Conservation (phyloP, 2,329 filamentous ascomycete species). For the Fusarium albidum region DNA sequence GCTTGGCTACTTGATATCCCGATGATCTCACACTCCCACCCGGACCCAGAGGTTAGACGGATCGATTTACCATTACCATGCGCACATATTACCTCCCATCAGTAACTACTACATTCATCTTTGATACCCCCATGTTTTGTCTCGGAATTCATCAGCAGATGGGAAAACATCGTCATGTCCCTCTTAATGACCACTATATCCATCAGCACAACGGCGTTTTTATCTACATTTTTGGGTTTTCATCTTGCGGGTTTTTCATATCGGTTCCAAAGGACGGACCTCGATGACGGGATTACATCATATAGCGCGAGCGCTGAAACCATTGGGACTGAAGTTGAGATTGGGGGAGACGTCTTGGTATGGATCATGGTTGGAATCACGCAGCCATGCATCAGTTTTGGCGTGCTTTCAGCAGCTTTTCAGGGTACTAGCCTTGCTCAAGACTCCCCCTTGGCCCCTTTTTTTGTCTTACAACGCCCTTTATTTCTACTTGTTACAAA, state of each 20-base stretch:
- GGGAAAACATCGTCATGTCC: constrained; percentile 40
- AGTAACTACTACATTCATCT: constrained; percentile 46
- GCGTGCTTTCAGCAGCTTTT: constrained; percentile 10
- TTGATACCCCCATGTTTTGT: constrained; percentile 48
- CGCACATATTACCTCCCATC: constrained; percentile 41
- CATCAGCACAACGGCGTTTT: constrained; percentile 42
- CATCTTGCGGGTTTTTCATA: constrained; percentile 32
- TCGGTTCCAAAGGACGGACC: constrained; percentile 19
- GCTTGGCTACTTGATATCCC: background rate
- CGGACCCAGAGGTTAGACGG: background rate
- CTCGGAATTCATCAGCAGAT: constrained; percentile 38
- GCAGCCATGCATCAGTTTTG: constrained; percentile 1
- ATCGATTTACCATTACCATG: constrained; percentile 28
- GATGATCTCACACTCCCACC: background rate
- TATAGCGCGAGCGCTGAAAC: constrained; percentile 20
- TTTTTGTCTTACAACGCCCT: constrained; percentile 10
- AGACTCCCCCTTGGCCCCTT: constrained; percentile 1
- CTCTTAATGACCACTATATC: constrained; percentile 41
- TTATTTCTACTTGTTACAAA: constrained; percentile 3
- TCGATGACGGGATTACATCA: constrained; percentile 20
- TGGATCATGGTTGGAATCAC: constrained; percentile 19
- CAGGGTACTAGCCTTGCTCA: constrained; percentile 24
- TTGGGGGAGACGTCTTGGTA: background rate
- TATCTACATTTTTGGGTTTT: constrained; percentile 33
- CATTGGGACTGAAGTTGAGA: constrained; percentile 9